Percentiles rank a stretch among this genome's conserved stretches.
phyloP scores from a whole-genome alignment of 345 rosid species.

The Corymbia maculata region DNA sequence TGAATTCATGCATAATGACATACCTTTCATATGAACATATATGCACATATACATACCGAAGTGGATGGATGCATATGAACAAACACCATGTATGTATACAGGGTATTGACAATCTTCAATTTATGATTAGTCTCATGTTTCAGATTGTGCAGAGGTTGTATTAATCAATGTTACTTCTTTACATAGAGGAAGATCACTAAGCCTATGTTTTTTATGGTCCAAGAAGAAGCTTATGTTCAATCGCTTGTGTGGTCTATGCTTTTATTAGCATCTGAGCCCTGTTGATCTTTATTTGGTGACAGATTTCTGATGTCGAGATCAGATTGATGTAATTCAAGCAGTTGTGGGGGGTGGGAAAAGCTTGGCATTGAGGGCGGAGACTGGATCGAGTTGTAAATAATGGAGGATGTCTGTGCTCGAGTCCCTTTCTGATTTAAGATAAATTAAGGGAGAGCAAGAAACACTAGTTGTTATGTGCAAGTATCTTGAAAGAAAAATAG shows the following conservation, averaged over 20 bases:
- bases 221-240: not conserved
- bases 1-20: not conserved
- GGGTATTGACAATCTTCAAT: not conserved
- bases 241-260: not conserved
- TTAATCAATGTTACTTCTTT: not conserved
- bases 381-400: not conserved
- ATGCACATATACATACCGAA: not conserved
- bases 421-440: not conserved
- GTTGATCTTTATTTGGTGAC: not conserved
- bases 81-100: not conserved
- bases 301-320: not conserved
- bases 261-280: not conserved
- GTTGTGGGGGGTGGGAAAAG: not conserved
- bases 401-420: not conserved
- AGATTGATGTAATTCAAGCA: not conserved
- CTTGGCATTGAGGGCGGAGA: not conserved
- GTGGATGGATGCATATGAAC: not conserved
- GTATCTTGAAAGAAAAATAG: not conserved
- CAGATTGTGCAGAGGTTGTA: not conserved
- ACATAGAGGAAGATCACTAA: not conserved
- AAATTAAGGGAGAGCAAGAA: not conserved
- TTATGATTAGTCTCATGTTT: not conserved
- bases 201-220: not conserved
- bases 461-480: not conserved
- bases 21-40: not conserved